Base-by-base conservation (phyloP, 768 basidiomycete genomes). In the Rhizopogon roseolus region DNA sequence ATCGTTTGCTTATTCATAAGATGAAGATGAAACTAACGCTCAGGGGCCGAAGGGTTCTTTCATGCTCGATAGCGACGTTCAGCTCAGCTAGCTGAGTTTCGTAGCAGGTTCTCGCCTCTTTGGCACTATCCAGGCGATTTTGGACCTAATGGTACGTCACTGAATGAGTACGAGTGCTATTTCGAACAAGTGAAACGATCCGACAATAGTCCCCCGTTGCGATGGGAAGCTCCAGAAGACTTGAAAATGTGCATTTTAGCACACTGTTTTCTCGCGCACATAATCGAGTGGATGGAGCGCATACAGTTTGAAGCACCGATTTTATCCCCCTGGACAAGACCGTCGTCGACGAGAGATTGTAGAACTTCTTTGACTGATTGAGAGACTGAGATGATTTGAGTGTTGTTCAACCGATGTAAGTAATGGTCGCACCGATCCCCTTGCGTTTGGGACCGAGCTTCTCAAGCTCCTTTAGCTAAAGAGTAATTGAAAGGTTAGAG, bases 211-310 rank as follows among this genome's bases (percentile, higher is more conserved):
- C 4, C 93, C 93, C 43, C 83, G 81, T 54, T 94, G 90, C 1
- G 91, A 93, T 14, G 93, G 93, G 66, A 97, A 96, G 63, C 90
- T 90, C 94, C 94, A 97, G 68, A 91, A 96, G 71, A 95, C 93
- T 95, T 56, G 17, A 19, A 34, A 34, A 22, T 22, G 3, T 17
- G 14, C 17, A 2, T 43, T 22, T 44, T 41, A 58, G 54, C 43
- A 50, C 53, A 41, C 8, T 10, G 7, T 19, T 22, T 22, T 22
- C 5, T 34, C 22, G 34, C 34, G 53, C 37, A 59, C 61, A 59
- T 62, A 63, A 63, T 38, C 5, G 25, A 52, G 52, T 64, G 67
- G 58, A 68, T 63, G 6, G 1, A 55, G 42, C 8, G 16, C 17
- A 70, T 65, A 93, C 94, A 97, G 65, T 96, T 97, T 3, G 91